Evolutionary conservation across 805 yeast genomes (phyloP), one percentile per base, ranked within the genome.

Genomic region (Yarrowia porcina): DNA sequence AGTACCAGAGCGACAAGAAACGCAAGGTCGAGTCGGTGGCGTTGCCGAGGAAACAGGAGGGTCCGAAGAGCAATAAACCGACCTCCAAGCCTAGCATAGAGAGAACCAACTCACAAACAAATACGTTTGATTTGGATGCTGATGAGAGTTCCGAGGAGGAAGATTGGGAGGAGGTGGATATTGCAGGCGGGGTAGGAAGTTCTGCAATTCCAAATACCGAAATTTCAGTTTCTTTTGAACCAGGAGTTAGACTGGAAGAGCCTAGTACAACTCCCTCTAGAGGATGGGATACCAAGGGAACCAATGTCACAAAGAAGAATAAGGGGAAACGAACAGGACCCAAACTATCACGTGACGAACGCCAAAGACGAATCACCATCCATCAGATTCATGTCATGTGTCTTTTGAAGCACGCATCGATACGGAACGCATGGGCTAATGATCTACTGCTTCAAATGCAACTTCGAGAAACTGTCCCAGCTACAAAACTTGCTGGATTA

Each of bases 401-500:
- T 23, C 82, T 90, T 83, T 72, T 88, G 61, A 70, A 80, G 1
- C 96, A 89, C 71, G 94, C 91, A 0, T 77, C 78, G 0, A 69
- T 83, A 2, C 79, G 96, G 25, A 93, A 92, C 70, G 67, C 74
- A 7, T 92, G 97, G 97, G 81, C 90, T 65, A 83, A 82, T 64
- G 82, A 83, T 65, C 68, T 70, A 0, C 65, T 66, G 2, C 69
- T 89, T 0, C 77, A 79, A 17, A 61, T 67, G 17, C 66, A 68
- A 10, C 72, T 90, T 13, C 72, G 77, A 23, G 73, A 73, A 15
- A 67, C 79, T 1, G 77, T 89, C 0, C 84, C 94, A 0, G 73
- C 74, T 0, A 72, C 74, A 4, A 72, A 83, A 0, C 73, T 77
- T 35, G 74, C 75, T 4, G 81, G 86, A 63, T 71, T 87, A 27